phyloP scores from a whole-genome alignment of 164 flowering plant genomes.

The Taxillus chinensis region DNA sequence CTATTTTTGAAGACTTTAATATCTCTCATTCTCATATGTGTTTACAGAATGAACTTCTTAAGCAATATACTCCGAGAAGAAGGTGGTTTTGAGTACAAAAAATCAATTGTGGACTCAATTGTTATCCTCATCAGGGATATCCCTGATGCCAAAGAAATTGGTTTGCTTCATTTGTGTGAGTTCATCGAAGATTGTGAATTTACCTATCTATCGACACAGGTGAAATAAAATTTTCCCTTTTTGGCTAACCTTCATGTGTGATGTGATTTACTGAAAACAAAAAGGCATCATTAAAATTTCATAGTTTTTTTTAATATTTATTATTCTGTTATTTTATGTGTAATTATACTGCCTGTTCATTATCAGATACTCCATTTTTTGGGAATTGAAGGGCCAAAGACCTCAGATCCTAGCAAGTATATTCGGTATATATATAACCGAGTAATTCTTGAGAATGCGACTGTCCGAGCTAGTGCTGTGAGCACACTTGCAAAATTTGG shows the following conservation, averaged over 20 bases:
- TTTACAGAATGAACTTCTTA: constrained; percentile 85
- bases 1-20: background rate
- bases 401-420: constrained; percentile 92
- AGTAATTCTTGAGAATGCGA: constrained; percentile 97
- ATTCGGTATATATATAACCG: constrained; percentile 90
- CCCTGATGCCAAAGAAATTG: constrained; percentile 97
- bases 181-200: constrained; percentile 99
- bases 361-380: constrained; percentile 88
- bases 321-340: no score
- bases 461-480: constrained; percentile 95
- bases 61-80: constrained; percentile 97
- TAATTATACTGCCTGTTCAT: background rate
- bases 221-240: constrained; percentile 8
- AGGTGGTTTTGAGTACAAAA: constrained; percentile 98
- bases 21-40: background rate
- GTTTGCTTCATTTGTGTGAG: constrained; percentile 95
- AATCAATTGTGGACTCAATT: constrained; percentile 93
- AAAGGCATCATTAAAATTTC: no score
- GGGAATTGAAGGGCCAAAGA: constrained; percentile 96
- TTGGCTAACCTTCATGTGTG: background rate
- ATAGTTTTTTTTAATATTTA: no score
- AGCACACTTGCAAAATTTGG: constrained; percentile 98
- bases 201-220: constrained; percentile 97
- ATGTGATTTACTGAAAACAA: no score
- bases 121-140: constrained; percentile 92